A percentile compares a stretch with the other conserved stretches of the same genome.
phyloP scores from a whole-genome alignment of 352 stramenopile species.

The Thalassiosira mediterranea region DNA sequence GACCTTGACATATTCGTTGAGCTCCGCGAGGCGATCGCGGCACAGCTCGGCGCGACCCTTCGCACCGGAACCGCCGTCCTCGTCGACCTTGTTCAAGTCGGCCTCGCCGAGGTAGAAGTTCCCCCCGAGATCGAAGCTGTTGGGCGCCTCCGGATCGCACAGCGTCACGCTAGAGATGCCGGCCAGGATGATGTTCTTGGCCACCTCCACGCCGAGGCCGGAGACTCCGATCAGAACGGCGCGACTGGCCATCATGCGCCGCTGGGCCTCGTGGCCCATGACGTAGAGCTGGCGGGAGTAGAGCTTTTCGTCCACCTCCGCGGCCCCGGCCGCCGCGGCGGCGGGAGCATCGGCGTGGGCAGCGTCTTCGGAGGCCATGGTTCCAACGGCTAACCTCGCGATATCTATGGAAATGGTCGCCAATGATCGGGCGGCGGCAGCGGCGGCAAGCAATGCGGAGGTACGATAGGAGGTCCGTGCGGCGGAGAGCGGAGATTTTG shows the following conservation, averaged over 20 bases:
- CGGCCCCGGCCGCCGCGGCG: not conserved
- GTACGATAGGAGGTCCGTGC: no score
- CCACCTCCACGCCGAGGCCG: slow-evolving; percentile 95
- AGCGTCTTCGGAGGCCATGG: slow-evolving; percentile 8
- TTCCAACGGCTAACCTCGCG: no score
- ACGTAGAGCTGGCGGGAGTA: slow-evolving; percentile 97
- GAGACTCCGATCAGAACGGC: slow-evolving; percentile 95
- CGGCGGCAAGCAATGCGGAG: no score
- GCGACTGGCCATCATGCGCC: slow-evolving; percentile 93
- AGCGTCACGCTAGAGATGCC: slow-evolving; percentile 91
- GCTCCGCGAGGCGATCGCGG: slow-evolving; percentile 90
- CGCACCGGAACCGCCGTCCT: slow-evolving; percentile 36
- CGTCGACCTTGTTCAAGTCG: slow-evolving; percentile 77
- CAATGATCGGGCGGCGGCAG: no score
- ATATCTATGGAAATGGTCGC: no score
- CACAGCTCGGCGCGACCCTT: slow-evolving; percentile 88
- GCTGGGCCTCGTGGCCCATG: slow-evolving; percentile 98
- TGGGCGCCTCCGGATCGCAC: slow-evolving; percentile 90
- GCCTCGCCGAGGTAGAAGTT: slow-evolving; percentile 95
- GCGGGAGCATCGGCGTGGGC: not conserved
- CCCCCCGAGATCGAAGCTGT: slow-evolving; percentile 89
- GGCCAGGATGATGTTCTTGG: slow-evolving; percentile 98
- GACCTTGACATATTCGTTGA: slow-evolving; percentile 96
- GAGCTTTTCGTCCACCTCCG: slow-evolving; percentile 86
- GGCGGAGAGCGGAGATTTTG: no score